Evolutionary conservation across 345 rosid species (phyloP).

Genomic region (Hirschfeldia incana): DNA sequence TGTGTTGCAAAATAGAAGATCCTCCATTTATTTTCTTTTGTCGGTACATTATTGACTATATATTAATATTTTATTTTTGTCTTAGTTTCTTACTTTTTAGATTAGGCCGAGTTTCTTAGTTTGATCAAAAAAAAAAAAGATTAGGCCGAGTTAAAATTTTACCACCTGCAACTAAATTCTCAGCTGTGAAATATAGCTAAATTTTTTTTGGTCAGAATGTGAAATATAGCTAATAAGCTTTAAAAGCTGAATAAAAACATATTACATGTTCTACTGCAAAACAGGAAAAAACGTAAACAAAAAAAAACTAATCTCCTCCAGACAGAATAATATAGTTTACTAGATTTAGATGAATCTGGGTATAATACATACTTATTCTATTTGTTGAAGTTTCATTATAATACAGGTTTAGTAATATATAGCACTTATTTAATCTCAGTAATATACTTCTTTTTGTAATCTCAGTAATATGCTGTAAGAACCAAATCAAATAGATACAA

Average conservation of each 20-base stretch:
- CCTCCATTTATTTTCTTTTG: conserved; percentile 10
- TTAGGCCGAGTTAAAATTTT: background rate
- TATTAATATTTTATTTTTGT: background rate
- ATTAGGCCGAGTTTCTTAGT: background rate
- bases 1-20: conserved; percentile 27
- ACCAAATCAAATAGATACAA: background rate
- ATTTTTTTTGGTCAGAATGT: background rate
- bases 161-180: background rate
- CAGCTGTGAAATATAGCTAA: background rate
- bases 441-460: background rate
- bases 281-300: background rate
- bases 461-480: background rate
- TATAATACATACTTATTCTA: background rate
- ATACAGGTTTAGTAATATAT: background rate
- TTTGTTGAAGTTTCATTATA: background rate
- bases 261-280: background rate
- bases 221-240: background rate
- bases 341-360: background rate
- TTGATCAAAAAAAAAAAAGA: no score
- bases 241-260: background rate
- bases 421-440: background rate
- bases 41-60: conserved; percentile 19
- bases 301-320: background rate
- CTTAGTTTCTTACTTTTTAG: background rate
- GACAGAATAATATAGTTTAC: background rate